A percentile compares a stretch with the other conserved stretches of the same genome.
These are phyloP conservation scores for Aspergillus coremiiformis DNA, from an alignment of 495 filamentous ascomycete genomes.

Conservation along the genomic window DNA sequence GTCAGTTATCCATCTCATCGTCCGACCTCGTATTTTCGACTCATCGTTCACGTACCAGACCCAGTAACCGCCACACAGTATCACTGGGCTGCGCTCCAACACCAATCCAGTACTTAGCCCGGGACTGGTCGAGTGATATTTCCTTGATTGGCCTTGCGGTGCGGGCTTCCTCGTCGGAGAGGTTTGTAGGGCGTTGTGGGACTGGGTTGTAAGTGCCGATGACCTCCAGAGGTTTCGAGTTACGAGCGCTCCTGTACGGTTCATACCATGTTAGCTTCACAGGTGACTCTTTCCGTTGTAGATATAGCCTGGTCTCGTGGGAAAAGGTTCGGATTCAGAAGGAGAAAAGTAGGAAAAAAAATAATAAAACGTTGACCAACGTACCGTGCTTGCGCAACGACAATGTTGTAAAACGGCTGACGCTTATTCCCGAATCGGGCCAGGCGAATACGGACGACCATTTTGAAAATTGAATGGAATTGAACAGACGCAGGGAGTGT, in stretches of 20 bases:
- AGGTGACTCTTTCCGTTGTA: slow-evolving; percentile 29
- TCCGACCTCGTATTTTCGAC: neutral
- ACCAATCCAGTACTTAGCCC: slow-evolving; percentile 93
- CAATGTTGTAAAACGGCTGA: slow-evolving; percentile 90
- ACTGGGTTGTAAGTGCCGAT: slow-evolving; percentile 92
- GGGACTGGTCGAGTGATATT: slow-evolving; percentile 70
- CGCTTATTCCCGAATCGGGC: slow-evolving; percentile 88
- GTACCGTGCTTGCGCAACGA: slow-evolving; percentile 91
- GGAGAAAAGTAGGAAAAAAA: slow-evolving; percentile 2
- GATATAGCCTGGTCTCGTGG: neutral
- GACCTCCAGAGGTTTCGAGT: slow-evolving; percentile 85
- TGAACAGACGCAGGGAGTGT: neutral
- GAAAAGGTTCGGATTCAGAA: neutral
- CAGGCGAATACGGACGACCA: slow-evolving; percentile 91
- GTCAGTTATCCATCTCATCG: neutral
- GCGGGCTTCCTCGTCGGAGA: slow-evolving; percentile 54
- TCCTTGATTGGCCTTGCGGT: slow-evolving; percentile 66
- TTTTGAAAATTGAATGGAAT: slow-evolving; percentile 32
- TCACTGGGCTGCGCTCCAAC: slow-evolving; percentile 93
- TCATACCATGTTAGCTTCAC: slow-evolving; percentile 1
- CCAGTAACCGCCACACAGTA: slow-evolving; percentile 75
- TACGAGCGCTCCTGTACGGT: slow-evolving; percentile 54
- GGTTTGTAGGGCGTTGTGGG: slow-evolving; percentile 55
- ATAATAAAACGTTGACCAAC: slow-evolving; percentile 13
- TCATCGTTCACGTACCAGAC: slow-evolving; percentile 56